Base-by-base conservation (phyloP, 768 basidiomycete genomes). In the Cystobasidium ongulense region DNA sequence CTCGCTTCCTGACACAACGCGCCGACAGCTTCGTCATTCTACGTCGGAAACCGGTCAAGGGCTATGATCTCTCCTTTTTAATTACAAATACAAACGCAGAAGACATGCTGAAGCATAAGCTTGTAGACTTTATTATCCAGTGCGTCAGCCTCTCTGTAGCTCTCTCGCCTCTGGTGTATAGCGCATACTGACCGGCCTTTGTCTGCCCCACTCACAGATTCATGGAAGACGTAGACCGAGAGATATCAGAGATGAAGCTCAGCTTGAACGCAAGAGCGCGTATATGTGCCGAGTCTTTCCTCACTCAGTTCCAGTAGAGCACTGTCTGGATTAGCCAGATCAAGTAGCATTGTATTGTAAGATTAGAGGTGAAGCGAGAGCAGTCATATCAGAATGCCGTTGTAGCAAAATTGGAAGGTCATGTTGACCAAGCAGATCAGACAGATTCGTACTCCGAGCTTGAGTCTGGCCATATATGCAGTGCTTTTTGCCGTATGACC, bases 91-190 rank as follows among this genome's bases (percentile, higher is more conserved):
- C 89, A 64, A 93, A 99, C 81, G 86, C 93, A 36, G 95, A 98
- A 81, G 94, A 91, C 11, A 98, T 99, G 96, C 85, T 98, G 77
- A 99, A 98, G 83, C 96, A 99, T 83, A 98, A 98, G 84, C 90
- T 99, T 65, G 96, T 99, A 41, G 96, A 99, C 83, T 99, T 99
- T 82, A 96, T 99, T 83, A 96, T 98, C 77, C 92, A 98, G 91
- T 95, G 76, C 57, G 75, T 75, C 21, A n/a, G 10, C n/a, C 7
- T 15, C 15, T 29, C 43, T 53, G 64, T 25, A 4, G 21, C 10
- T 46, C 1, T n/a, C 25, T 25, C 4, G 7, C 18, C 7, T 13
- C 50, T 27, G 8, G 3, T 64, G 8, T 38, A n/a, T 17, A 21
- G 52, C 50, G 50, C 31, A 43, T 25, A 50, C 59, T 74, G 75